Conservation (phyloP, 1,284 basidiomycete genomes). For the Mycosarcoma mackinlayi region DNA sequence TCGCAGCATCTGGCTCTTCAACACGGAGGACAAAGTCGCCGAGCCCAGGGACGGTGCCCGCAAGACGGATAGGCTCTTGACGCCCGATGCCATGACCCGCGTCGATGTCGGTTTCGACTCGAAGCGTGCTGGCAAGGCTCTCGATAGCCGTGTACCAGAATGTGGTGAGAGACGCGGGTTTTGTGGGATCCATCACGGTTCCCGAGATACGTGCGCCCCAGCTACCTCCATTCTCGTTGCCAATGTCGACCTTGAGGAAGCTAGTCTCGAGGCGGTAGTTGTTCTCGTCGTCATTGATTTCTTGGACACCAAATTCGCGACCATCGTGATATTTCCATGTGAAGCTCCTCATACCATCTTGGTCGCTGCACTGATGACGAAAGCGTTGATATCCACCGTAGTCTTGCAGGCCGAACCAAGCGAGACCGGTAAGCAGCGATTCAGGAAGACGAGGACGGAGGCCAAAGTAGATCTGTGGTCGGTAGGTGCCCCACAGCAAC, state of each 20-base stretch:
- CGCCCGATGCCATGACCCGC: conserved; percentile 74
- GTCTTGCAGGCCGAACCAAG: conserved; percentile 74
- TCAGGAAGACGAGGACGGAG: conserved; percentile 83
- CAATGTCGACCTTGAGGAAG: conserved; percentile 78
- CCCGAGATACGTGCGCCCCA: conserved; percentile 91
- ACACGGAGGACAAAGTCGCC: conserved; percentile 84
- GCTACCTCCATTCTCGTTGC: conserved; percentile 71
- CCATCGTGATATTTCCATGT: conserved; percentile 89
- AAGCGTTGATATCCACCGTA: conserved; percentile 69
- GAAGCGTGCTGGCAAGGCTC: conserved; percentile 76
- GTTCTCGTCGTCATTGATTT: conserved; percentile 81
- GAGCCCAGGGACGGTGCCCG: conserved; percentile 79
- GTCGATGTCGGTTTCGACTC: conserved; percentile 76
- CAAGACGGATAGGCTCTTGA: conserved; percentile 74
- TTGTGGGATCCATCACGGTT: conserved; percentile 75
- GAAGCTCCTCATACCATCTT: conserved; percentile 81
- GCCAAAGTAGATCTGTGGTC: conserved; percentile 93
- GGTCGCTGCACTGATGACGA: conserved; percentile 90
- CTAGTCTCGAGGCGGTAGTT: conserved; percentile 87
- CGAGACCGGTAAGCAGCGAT: conserved; percentile 87
- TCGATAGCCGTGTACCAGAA: conserved; percentile 89
- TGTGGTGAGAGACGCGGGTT: conserved; percentile 76
- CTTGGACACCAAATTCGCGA: conserved; percentile 83
- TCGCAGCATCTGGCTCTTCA: conserved; percentile 75
- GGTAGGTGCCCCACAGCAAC: conserved; percentile 88